Evolutionary conservation across 2,329 filamentous ascomycete genomes (phyloP), one percentile per base, ranked within the genome.

Genomic region (Penicillium olsonii): DNA sequence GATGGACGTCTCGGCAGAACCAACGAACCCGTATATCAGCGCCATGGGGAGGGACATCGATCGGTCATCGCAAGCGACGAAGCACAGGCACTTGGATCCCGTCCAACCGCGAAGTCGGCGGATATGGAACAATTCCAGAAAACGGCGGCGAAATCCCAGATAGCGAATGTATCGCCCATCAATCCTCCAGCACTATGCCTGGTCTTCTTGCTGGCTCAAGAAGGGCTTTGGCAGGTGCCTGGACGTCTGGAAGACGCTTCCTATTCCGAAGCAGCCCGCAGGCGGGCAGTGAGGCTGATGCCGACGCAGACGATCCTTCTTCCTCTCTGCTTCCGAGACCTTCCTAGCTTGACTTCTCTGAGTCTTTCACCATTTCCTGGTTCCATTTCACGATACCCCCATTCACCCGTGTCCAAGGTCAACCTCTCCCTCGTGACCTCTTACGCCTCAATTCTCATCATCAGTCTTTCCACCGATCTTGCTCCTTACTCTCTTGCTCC

Each of bases 41-140:
- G 12, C 57, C 68, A 0, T 55, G 59, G 8, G 48, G 60, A 15
- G 58, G 58, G 9, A 37, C 54, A 18, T 51, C 54, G 27, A 44
- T 45, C 15, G 42, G 59, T 12, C 55, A 56, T 19, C 61, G 55
- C n/a, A 62, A 59, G 27, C 55, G 52, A 37, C 55, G 54, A 11
- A 42, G 42, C 7, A 20, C 35, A 10, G 50, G 42, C 17, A 52
- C 48, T 18, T 45, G 49, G 8, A 37, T 48, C 72, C 74, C 43
- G 41, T 39, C 55, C 43, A 17, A 53, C 53, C 17, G 50, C 39
- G 42, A 50, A 45, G 29, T 57, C 48, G 50, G 55, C 56, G 56
- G 53, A 3, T 68, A 68, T 42, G 63, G 62, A 37, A 59, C 65
- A 6, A 56, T 61, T 15, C 57, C 57, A 44, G 64, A 66, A 33